phyloP scores from a whole-genome alignment of 305 asterid genomes.

The Ajuga reptans region DNA sequence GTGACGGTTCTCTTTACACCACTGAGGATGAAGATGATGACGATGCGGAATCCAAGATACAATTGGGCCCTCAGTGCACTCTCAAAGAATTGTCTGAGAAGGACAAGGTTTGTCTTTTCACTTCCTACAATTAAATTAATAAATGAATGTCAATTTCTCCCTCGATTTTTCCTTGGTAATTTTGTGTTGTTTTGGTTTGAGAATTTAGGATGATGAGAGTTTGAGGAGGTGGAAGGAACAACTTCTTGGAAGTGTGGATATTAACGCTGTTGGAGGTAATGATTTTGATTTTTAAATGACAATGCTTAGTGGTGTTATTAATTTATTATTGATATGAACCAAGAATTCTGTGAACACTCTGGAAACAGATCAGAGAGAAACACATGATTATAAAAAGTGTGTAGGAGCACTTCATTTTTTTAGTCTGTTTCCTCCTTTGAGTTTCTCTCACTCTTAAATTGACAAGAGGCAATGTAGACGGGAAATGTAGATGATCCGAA shows the following conservation, averaged over 20 bases:
- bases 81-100: constrained; percentile 85
- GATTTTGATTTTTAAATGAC: not conserved
- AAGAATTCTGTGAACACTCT: not conserved
- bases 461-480: too few relatives aligned
- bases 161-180: not conserved
- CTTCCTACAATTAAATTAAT: not conserved
- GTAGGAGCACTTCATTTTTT: too few relatives aligned
- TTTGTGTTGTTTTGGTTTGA: constrained; percentile 1
- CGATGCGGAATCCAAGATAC: constrained; percentile 54
- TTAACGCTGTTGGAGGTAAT: constrained; percentile 81
- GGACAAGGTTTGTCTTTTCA: constrained; percentile 59
- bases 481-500: too few relatives aligned
- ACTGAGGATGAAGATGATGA: constrained; percentile 91
- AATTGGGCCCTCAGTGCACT: constrained; percentile 85
- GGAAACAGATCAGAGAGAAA: too few relatives aligned
- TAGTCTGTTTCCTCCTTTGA: too few relatives aligned
- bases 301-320: too few relatives aligned
- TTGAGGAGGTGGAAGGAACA: constrained; percentile 94
- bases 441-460: too few relatives aligned
- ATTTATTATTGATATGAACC: not conserved
- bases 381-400: too few relatives aligned
- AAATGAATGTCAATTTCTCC: too few relatives aligned
- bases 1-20: constrained; percentile 57
- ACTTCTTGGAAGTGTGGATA: constrained; percentile 83
- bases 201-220: constrained; percentile 80